A percentile compares a stretch with the other conserved stretches of the same genome.
phyloP scores from a whole-genome alignment of 1,284 basidiomycete species.

The Ceratobasidium theobromae region DNA sequence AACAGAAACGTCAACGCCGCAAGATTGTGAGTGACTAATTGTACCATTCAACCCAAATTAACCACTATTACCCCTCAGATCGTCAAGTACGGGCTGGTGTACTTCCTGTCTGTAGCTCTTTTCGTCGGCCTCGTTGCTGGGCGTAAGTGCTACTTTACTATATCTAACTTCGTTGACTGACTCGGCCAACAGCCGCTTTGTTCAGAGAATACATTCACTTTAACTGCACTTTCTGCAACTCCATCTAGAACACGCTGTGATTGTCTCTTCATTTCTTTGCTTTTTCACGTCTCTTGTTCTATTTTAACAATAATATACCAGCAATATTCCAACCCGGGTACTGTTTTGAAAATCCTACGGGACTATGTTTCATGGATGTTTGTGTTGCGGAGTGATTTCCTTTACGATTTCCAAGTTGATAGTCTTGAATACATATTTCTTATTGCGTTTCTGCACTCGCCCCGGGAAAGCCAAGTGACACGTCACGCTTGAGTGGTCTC shows the following conservation, averaged over 20 bases:
- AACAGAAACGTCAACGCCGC: slow-evolving; percentile 82
- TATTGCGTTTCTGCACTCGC: too few species aligned
- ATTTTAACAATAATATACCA: slow-evolving; percentile 25
- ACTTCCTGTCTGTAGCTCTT: slow-evolving; percentile 69
- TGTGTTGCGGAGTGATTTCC: background rate
- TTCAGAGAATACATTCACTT: slow-evolving; percentile 61
- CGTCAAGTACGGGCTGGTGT: slow-evolving; percentile 76
- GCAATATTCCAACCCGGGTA: too few species aligned
- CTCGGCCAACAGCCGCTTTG: slow-evolving; percentile 52
- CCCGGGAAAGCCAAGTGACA: too few species aligned
- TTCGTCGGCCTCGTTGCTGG: slow-evolving; percentile 77
- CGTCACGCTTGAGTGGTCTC: too few species aligned
- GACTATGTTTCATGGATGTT: background rate
- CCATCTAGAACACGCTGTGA: slow-evolving; percentile 47
- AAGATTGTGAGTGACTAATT: slow-evolving; percentile 66
- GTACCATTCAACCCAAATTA: slow-evolving; percentile 76
- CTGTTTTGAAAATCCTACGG: too few species aligned
- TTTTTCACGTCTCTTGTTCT: too few species aligned
- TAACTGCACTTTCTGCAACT: slow-evolving; percentile 68
- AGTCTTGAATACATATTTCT: background rate
- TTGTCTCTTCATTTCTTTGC: slow-evolving; percentile 2
- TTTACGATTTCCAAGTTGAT: background rate
- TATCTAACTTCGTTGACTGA: slow-evolving; percentile 8
- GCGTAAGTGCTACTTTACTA: slow-evolving; percentile 57
- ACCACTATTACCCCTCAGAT: slow-evolving; percentile 65